Evolutionary conservation across 345 rosid genomes (phyloP).

Genomic region (Pistacia vera): DNA sequence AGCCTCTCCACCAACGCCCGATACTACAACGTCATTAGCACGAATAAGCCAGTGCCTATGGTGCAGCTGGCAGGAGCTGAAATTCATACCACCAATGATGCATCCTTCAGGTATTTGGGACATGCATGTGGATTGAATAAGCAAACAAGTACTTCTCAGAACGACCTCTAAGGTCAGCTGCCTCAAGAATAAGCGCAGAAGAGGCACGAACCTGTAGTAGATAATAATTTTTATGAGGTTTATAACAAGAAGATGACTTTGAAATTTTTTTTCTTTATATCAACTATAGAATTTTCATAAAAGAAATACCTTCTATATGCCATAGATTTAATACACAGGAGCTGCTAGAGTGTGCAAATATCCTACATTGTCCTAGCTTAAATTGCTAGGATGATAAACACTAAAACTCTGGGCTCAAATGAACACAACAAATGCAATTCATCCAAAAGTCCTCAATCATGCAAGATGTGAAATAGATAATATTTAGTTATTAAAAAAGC

Average conservation of each 20-base stretch:
- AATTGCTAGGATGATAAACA: not conserved
- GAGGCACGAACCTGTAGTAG: slow-evolving; percentile 71
- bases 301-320: not conserved
- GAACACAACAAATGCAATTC: no score
- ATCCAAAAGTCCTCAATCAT: not conserved
- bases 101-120: no score
- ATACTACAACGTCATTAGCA: slow-evolving; percentile 47
- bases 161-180: slow-evolving; percentile 33
- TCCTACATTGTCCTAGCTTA: not conserved
- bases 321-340: not conserved
- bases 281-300: not conserved
- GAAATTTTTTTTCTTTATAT: not conserved
- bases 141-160: slow-evolving; percentile 47
- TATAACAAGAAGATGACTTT: not conserved
- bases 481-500: not conserved
- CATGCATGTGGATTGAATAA: slow-evolving; percentile 75
- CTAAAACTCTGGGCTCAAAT: not conserved
- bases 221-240: not conserved
- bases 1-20: slow-evolving; percentile 53
- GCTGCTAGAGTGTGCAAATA: not conserved
- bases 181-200: slow-evolving; percentile 78
- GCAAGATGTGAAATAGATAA: not conserved
- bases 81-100: slow-evolving; percentile 45
- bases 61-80: slow-evolving; percentile 68
- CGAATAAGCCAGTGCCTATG: slow-evolving; percentile 72